Evolutionary conservation across 768 basidiomycete genomes (phyloP), one percentile per base, ranked within the genome.

Genomic region (Hysterangium stoloniferum): DNA sequence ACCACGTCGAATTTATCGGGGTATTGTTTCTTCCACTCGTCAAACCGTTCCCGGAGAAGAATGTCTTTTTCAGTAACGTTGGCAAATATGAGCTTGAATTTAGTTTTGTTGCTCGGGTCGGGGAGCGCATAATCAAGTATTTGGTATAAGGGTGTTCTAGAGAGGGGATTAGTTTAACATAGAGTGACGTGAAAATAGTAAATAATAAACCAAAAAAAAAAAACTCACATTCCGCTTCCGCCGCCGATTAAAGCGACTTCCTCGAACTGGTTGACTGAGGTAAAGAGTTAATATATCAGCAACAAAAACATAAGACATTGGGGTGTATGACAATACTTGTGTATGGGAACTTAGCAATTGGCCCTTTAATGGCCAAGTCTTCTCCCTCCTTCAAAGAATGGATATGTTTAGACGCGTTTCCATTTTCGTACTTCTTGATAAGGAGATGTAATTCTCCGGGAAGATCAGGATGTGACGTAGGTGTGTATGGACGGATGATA

Each of bases 41-140:
- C 87, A 55, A 91, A 74, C 58, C 85, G 81, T 61, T 86, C 77
- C 46, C 83, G 80, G 54, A 95, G 77, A 47, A 94, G 80, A 55
- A 99, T 96, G 63, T 99, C 96, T 47, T 77, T 73, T 63, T 92
- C 89, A 12, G 90, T 79, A 33, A 92, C 76, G 65, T 98, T 98
- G 33, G 88, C 83, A 68, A 87, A 98, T 59, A 99, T 70, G 49
- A 98, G 74, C 41, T 84, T 95, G 73, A 90, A 96, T 60, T 92
- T 92, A 54, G 96, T 97, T 71, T 83, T 90, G 79, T 98, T 96
- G 35, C 67, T 58, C 28, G 78, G 74, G 60, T 89, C 82, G 1
- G 80, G 58, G 52, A 84, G 77, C 7, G 89, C 84, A 63, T 92
- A 80, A 37, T 72, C 72, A 38, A 94, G 62, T 59, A 96, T 69